Evolutionary conservation across 768 basidiomycete species (phyloP).

Genomic region (Rhodosporidiobolus sp.): DNA sequence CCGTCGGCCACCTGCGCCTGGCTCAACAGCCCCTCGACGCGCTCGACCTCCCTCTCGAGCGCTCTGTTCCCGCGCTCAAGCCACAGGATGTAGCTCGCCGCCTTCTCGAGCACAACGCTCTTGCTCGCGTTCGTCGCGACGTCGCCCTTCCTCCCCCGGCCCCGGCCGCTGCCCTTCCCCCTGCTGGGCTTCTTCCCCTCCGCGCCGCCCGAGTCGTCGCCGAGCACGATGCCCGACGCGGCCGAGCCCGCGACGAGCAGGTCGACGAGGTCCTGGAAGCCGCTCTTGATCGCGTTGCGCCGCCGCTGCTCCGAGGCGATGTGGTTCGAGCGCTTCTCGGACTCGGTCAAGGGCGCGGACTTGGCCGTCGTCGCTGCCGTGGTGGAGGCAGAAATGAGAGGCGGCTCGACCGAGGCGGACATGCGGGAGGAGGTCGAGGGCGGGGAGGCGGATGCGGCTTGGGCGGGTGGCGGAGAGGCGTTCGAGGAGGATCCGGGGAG

Average conservation of each 20-base stretch:
- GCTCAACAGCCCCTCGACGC: constrained; percentile 56
- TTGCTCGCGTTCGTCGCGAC: constrained; percentile 55
- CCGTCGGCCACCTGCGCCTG: neutral
- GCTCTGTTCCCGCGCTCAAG: constrained; percentile 77
- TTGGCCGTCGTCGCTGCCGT: constrained; percentile 25
- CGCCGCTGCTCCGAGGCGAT: constrained; percentile 94
- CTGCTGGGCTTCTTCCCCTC: constrained; percentile 61
- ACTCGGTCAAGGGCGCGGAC: constrained; percentile 57
- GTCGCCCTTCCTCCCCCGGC: constrained; percentile 36
- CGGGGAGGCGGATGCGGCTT: neutral
- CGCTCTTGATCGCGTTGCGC: constrained; percentile 83
- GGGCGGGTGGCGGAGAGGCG: neutral
- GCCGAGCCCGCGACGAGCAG: constrained; percentile 59
- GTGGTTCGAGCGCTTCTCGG: constrained; percentile 90
- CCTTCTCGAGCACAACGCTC: constrained; percentile 80
- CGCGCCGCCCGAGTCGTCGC: constrained; percentile 58
- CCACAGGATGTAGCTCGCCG: constrained; percentile 80
- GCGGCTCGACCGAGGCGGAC: neutral
- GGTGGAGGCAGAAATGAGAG: neutral
- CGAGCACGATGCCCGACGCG: constrained; percentile 57
- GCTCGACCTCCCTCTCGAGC: constrained; percentile 64
- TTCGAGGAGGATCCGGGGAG: too few relatives aligned
- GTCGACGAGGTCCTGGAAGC: constrained; percentile 78
- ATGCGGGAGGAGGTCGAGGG: neutral
- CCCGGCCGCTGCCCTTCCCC: constrained; percentile 46